A percentile compares a stretch with the other conserved stretches of the same genome.
phyloP scores from a whole-genome alignment of 1,284 basidiomycete genomes.

The Apiotrichum gracile region DNA sequence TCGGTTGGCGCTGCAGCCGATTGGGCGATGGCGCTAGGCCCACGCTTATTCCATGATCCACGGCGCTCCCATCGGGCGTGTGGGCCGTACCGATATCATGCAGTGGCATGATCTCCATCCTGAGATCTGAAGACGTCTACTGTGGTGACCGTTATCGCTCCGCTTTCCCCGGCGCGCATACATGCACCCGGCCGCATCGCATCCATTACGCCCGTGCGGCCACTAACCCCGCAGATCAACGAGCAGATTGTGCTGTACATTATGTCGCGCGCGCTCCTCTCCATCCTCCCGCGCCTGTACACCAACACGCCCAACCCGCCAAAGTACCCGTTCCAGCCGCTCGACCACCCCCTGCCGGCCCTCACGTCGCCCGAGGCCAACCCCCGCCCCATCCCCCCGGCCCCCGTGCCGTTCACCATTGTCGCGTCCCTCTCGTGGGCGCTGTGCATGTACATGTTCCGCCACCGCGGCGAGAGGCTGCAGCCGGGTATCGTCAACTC shows the following conservation, averaged over 20 bases:
- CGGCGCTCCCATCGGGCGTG: no score
- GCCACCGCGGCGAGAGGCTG: conserved; percentile 74
- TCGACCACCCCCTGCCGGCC: conserved; percentile 35
- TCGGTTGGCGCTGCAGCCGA: no score
- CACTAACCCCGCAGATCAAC: conserved; percentile 59
- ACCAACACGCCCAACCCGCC: conserved; percentile 37
- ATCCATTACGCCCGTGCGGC: not conserved
- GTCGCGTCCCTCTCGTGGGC: conserved; percentile 93
- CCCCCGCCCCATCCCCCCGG: conserved; percentile 67
- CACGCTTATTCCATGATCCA: no score
- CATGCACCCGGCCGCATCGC: no score
- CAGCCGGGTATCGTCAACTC: conserved; percentile 76
- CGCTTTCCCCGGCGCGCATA: not conserved
- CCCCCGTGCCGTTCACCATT: conserved; percentile 72
- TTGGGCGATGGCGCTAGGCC: no score
- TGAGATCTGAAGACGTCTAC: no score
- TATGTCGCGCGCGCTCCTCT: conserved; percentile 77
- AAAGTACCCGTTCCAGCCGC: conserved; percentile 30
- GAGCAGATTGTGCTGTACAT: conserved; percentile 99
- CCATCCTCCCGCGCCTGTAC: conserved; percentile 68
- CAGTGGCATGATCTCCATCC: no score
- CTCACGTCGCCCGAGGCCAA: conserved; percentile 38
- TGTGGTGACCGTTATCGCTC: no score
- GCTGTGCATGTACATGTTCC: conserved; percentile 94
- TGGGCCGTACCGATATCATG: no score